Percentiles rank a stretch among this genome's conserved stretches.
phyloP scores from a whole-genome alignment of 1,284 basidiomycete genomes.

The Ganoderma leucocontextum region DNA sequence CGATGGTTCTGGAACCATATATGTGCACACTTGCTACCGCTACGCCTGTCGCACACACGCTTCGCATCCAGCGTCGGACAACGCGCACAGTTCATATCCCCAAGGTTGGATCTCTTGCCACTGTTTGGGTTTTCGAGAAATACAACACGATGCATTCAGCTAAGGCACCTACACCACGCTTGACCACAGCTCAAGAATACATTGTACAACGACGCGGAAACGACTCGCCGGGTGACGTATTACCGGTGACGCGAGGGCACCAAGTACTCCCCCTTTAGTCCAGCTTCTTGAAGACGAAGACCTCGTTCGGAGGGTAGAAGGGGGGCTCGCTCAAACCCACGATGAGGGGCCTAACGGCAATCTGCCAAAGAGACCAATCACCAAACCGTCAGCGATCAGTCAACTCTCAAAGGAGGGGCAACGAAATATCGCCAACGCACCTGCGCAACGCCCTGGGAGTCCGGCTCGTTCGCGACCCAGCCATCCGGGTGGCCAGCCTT shows the following conservation, averaged over 20 bases:
- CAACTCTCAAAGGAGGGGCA: not conserved
- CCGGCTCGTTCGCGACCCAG: not conserved
- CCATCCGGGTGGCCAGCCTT: not conserved
- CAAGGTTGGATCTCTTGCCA: too few species aligned
- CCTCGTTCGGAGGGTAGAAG: not conserved
- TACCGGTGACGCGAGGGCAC: too few species aligned
- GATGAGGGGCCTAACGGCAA: not conserved
- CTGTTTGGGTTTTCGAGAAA: too few species aligned
- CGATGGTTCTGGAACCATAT: not conserved
- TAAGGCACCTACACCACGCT: too few species aligned
- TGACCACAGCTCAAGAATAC: not conserved
- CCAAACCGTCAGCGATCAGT: not conserved
- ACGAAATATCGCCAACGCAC: not conserved
- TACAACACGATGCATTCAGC: too few species aligned
- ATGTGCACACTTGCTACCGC: not conserved
- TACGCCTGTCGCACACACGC: not conserved
- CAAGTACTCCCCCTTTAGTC: not conserved
- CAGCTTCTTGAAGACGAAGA: constrained; percentile 5
- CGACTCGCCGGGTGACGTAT: not conserved
- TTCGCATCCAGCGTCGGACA: too few species aligned
- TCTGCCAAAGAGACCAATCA: not conserved
- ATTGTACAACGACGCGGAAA: not conserved
- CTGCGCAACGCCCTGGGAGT: not conserved
- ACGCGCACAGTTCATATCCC: too few species aligned
- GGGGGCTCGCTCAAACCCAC: not conserved